These are phyloP conservation scores for Plantago elongata DNA, from an alignment of 257 asterid genomes.

Conservation along the genomic window DNA sequence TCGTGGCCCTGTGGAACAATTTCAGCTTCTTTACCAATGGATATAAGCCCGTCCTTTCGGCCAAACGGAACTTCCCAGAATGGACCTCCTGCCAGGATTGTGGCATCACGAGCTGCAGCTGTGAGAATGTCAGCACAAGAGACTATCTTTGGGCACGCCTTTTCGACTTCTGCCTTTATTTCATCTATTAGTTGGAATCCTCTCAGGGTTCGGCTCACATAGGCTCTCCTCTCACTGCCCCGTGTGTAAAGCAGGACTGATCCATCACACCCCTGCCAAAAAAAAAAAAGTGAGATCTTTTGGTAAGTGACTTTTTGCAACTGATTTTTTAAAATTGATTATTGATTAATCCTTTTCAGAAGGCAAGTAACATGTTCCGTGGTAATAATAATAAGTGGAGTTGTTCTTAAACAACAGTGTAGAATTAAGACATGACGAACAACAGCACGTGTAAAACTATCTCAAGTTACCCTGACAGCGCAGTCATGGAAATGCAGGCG, in stretches of 20 bases:
- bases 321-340: too few species aligned
- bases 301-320: too few species aligned
- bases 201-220: slow-evolving; percentile 53
- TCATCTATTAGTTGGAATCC: slow-evolving; percentile 62
- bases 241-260: slow-evolving; percentile 50
- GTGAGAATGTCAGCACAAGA: slow-evolving; percentile 86
- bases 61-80: slow-evolving; percentile 87
- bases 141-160: slow-evolving; percentile 55
- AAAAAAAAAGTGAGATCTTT: background rate
- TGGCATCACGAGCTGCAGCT: slow-evolving; percentile 68
- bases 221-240: slow-evolving; percentile 60
- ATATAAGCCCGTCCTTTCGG: slow-evolving; percentile 67
- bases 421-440: too few species aligned
- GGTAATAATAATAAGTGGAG: too few species aligned
- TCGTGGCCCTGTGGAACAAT: slow-evolving; percentile 64
- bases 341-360: too few species aligned
- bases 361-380: too few species aligned
- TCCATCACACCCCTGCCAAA: slow-evolving; percentile 75
- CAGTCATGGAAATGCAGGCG: slow-evolving; percentile 87
- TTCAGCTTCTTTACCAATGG: slow-evolving; percentile 56
- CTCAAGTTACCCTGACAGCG: slow-evolving; percentile 49
- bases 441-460: background rate
- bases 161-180: slow-evolving; percentile 61
- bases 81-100: slow-evolving; percentile 66
- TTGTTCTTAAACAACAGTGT: too few species aligned